Evolutionary conservation across 2,329 filamentous ascomycete genomes (phyloP).

Genomic region (Paraphaeosphaeria sporulosa): DNA sequence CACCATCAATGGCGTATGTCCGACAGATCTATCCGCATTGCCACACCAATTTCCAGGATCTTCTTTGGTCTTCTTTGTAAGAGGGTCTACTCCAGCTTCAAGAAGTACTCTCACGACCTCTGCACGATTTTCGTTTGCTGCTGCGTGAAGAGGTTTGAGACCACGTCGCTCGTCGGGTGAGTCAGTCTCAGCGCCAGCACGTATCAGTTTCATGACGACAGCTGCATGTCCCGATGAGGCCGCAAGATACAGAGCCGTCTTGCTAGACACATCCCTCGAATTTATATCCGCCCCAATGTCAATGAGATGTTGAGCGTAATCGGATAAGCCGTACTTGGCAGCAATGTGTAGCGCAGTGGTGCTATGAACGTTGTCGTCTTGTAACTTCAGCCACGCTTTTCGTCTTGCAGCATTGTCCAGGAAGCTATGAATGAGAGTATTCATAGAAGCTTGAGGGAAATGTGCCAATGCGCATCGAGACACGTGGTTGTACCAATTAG

Average conservation of each 20-base stretch:
- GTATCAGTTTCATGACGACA: constrained; percentile 17
- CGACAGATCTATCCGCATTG: constrained; percentile 5
- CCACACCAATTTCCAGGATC: constrained; percentile 41
- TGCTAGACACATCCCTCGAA: constrained; percentile 17
- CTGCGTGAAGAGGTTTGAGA: constrained; percentile 46
- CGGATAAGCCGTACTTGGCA: constrained; percentile 13
- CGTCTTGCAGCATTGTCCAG: constrained; percentile 1
- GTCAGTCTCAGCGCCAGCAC: constrained; percentile 35
- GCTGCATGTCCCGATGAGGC: constrained; percentile 17
- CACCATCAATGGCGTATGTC: constrained; percentile 17
- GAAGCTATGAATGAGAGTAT: constrained; percentile 15
- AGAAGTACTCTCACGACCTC: constrained; percentile 41
- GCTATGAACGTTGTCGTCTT: constrained; percentile 8
- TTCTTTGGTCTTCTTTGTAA: constrained; percentile 30
- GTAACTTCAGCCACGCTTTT: constrained; percentile 17
- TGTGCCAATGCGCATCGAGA: constrained; percentile 1
- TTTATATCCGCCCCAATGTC: constrained; percentile 3
- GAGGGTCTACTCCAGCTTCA: constrained; percentile 46
- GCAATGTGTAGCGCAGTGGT: constrained; percentile 20
- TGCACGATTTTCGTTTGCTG: constrained; percentile 42
- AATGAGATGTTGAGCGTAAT: constrained; percentile 9
- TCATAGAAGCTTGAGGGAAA: constrained; percentile 13
- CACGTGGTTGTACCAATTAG: constrained; percentile 24
- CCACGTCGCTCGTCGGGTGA: constrained; percentile 25
- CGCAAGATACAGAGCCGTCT: constrained; percentile 22